Evolutionary conservation across 2,329 filamentous ascomycete genomes (phyloP).

Genomic region (Aspergillus uvarum): DNA sequence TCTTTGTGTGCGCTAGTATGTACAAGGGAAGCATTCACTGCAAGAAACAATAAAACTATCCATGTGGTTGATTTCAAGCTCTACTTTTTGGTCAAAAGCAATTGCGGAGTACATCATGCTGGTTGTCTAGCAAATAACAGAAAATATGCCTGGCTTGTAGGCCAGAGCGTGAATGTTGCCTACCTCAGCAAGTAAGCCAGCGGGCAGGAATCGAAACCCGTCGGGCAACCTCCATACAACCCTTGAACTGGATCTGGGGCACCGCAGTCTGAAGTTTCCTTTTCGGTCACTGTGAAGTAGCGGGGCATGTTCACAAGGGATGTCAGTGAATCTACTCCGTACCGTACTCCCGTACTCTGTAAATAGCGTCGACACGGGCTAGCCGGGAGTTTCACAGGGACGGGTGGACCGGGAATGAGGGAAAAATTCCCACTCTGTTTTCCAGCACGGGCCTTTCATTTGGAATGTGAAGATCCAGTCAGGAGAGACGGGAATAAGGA

Average conservation of each 20-base stretch:
- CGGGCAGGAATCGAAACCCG: no score
- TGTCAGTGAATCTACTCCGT: neutral
- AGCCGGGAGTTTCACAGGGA: neutral
- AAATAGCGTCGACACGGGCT: conserved; percentile 1
- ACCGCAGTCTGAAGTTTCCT: neutral
- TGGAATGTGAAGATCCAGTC: conserved; percentile 1
- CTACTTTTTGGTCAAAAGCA: no score
- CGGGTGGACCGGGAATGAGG: conserved; percentile 5
- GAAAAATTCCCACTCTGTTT: conserved; percentile 3
- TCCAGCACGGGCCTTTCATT: conserved; percentile 6
- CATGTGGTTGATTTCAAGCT: no score
- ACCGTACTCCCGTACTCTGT: neutral
- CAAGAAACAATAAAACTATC: no score
- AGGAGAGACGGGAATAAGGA: neutral
- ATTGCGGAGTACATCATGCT: no score
- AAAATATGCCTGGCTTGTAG: no score
- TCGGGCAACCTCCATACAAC: no score
- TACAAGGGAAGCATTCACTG: no score
- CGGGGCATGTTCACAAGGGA: neutral
- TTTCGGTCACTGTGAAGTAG: neutral
- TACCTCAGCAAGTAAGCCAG: no score
- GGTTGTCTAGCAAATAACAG: no score
- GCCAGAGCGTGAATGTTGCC: no score
- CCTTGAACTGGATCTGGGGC: neutral
- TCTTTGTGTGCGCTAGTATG: no score